A percentile compares a stretch with the other conserved stretches of the same genome.
These are phyloP conservation scores for Hemileccinum rubropunctum DNA, from an alignment of 768 basidiomycete species.

Conservation along the genomic window DNA sequence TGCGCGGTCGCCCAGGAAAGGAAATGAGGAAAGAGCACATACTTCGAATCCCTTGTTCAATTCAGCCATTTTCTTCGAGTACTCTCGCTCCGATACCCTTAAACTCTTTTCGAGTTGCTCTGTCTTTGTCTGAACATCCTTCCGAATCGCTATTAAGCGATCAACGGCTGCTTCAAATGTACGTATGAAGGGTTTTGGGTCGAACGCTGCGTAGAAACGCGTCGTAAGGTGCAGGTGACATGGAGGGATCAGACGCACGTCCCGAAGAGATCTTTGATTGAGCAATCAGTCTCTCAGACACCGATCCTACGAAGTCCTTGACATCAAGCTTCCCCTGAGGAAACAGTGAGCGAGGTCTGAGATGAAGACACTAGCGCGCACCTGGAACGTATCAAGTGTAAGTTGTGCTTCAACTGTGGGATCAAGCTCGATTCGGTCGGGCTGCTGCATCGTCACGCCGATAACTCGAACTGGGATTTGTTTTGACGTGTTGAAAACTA, in stretches of 20 bases:
- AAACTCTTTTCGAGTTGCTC: slow-evolving; percentile 93
- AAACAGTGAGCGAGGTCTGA: slow-evolving; percentile 6
- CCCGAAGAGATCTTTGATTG: slow-evolving; percentile 83
- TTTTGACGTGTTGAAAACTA: slow-evolving; percentile 33
- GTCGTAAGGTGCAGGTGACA: slow-evolving; percentile 1
- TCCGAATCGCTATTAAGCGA: slow-evolving; percentile 79
- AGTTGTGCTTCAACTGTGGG: slow-evolving; percentile 53
- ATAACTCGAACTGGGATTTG: slow-evolving; percentile 7
- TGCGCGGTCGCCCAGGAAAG: neutral
- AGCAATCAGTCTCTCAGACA: slow-evolving; percentile 85
- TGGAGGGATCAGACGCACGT: slow-evolving; percentile 50
- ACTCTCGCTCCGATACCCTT: slow-evolving; percentile 84
- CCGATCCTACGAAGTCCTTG: slow-evolving; percentile 80
- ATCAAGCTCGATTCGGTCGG: slow-evolving; percentile 39
- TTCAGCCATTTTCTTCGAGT: slow-evolving; percentile 91
- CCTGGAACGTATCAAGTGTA: slow-evolving; percentile 55
- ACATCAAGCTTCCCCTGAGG: slow-evolving; percentile 85
- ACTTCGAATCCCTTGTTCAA: slow-evolving; percentile 94
- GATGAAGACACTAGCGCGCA: slow-evolving; percentile 17
- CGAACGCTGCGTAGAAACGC: slow-evolving; percentile 61
- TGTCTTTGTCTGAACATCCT: slow-evolving; percentile 87
- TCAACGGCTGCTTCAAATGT: slow-evolving; percentile 93
- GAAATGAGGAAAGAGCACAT: slow-evolving; percentile 21
- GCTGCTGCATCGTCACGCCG: slow-evolving; percentile 22
- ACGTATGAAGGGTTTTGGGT: slow-evolving; percentile 88